phyloP scores from a whole-genome alignment of 768 basidiomycete genomes.

The Xerocomus spinulosus region DNA sequence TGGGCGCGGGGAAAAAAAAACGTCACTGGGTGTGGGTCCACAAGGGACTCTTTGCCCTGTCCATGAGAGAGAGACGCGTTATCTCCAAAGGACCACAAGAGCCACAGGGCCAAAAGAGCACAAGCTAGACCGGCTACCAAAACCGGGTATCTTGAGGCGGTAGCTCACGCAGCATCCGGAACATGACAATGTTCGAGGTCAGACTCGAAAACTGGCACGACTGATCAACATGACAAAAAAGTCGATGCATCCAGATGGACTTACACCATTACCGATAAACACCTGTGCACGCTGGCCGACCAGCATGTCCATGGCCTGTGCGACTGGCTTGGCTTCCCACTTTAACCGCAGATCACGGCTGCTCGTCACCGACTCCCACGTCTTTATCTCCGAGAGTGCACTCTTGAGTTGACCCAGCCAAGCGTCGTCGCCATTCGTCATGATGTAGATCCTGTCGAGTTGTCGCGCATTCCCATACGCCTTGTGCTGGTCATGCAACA shows the following conservation, averaged over 20 bases:
- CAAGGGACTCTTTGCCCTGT: too few species aligned
- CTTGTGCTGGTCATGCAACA: conserved; percentile 23
- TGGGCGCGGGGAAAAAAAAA: too few species aligned
- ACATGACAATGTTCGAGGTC: conserved; percentile 44
- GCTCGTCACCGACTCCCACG: conserved; percentile 48
- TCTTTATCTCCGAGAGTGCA: conserved; percentile 34
- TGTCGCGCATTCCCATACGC: conserved; percentile 10
- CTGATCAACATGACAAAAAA: neutral
- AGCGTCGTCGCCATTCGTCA: conserved; percentile 55
- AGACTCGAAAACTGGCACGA: conserved; percentile 43
- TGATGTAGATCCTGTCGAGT: conserved; percentile 51
- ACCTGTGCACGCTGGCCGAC: conserved; percentile 59
- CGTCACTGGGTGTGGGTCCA: too few species aligned
- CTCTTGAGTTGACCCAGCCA: conserved; percentile 47
- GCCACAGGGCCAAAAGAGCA: neutral
- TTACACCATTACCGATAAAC: conserved; percentile 68
- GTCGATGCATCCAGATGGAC: conserved; percentile 21
- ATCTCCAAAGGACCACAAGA: neutral
- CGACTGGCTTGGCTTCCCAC: conserved; percentile 53
- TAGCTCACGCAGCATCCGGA: conserved; percentile 36
- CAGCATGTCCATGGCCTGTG: conserved; percentile 65
- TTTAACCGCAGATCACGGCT: conserved; percentile 51
- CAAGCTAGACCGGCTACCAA: conserved; percentile 27
- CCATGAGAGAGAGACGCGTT: too few species aligned
- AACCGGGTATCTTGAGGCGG: conserved; percentile 37